These are phyloP conservation scores for Puccinia triticina DNA, from an alignment of 1,284 basidiomycete species.

Conservation along the genomic window DNA sequence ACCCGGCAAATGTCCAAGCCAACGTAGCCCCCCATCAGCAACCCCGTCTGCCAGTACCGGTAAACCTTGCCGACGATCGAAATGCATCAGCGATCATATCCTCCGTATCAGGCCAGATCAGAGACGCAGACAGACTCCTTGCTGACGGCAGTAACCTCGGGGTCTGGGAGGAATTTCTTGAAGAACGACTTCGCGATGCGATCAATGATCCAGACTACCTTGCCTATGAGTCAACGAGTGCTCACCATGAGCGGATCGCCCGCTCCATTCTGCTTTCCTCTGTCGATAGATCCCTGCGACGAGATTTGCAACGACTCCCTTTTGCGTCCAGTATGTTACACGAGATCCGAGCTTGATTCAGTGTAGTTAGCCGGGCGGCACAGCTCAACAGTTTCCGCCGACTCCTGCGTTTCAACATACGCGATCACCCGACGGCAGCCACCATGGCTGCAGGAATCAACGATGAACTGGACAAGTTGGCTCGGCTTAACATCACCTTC, in stretches of 20 bases:
- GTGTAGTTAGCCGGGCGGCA: neutral
- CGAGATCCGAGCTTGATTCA: neutral
- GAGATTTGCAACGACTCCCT: neutral
- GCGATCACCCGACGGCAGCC: neutral
- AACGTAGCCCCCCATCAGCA: too few relatives aligned
- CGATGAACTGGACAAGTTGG: too few relatives aligned
- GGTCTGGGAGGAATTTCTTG: neutral
- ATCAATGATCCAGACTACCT: neutral
- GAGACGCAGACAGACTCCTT: neutral
- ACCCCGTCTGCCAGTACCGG: too few relatives aligned
- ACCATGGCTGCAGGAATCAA: neutral
- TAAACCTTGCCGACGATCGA: too few relatives aligned
- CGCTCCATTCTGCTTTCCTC: neutral
- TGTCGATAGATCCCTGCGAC: neutral
- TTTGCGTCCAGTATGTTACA: neutral
- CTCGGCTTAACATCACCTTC: too few relatives aligned
- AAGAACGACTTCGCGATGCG: neutral
- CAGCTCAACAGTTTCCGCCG: neutral
- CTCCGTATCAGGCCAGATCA: neutral
- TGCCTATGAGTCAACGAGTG: neutral
- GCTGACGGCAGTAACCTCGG: neutral
- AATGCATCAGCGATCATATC: too few relatives aligned
- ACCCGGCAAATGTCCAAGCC: too few relatives aligned
- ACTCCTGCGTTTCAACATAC: neutral
- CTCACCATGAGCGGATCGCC: neutral